These are phyloP conservation scores for Eragrostis tef DNA, from an alignment of 202 grass and related monocot species.

Conservation along the genomic window DNA sequence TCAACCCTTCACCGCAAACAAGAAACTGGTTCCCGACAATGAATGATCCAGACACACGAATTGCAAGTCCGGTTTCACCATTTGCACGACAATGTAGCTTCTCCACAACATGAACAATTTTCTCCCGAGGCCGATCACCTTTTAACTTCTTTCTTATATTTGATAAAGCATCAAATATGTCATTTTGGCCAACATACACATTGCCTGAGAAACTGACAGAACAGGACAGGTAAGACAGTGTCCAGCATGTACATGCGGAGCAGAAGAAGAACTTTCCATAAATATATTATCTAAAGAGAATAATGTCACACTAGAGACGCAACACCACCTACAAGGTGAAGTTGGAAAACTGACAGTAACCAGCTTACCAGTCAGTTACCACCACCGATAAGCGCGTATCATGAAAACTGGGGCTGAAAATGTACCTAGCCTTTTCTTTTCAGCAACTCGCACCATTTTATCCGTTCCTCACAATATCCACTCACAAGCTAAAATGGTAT, in stretches of 20 bases:
- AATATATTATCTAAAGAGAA: neutral
- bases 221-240: constrained; percentile 32
- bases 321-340: constrained; percentile 1
- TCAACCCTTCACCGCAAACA: constrained; percentile 74
- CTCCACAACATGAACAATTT: constrained; percentile 90
- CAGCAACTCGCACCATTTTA: neutral
- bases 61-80: constrained; percentile 63
- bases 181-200: constrained; percentile 60
- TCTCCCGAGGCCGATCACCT: constrained; percentile 73
- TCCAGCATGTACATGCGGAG: neutral
- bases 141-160: constrained; percentile 82
- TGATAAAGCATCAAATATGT: constrained; percentile 72
- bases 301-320: neutral
- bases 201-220: constrained; percentile 75
- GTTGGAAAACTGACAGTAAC: constrained; percentile 10
- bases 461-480: neutral
- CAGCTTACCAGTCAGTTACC: neutral
- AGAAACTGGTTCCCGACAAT: constrained; percentile 79
- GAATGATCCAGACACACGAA: constrained; percentile 80
- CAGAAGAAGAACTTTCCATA: neutral
- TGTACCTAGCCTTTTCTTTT: neutral
- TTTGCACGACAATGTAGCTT: constrained; percentile 78
- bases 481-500: neutral
- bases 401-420: constrained; percentile 7
- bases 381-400: neutral